These are phyloP conservation scores for Ganoderma leucocontextum DNA, from an alignment of 1,284 basidiomycete species.

Conservation along the genomic window DNA sequence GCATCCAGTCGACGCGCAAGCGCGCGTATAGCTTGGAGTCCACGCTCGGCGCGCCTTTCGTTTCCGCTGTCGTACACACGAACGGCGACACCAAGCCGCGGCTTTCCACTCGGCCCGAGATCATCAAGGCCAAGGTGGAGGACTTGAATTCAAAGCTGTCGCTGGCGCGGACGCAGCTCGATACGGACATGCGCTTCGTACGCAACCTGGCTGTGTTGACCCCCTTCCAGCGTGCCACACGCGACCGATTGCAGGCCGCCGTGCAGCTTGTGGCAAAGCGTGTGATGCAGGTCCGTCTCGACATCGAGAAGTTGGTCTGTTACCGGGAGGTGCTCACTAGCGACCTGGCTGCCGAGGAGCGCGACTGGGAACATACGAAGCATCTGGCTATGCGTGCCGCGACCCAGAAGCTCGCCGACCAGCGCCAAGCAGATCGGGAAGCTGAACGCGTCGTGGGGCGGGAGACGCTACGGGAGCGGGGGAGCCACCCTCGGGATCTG, in stretches of 20 bases:
- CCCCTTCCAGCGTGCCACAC: constrained; percentile 86
- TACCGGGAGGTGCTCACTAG: constrained; percentile 78
- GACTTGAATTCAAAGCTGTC: constrained; percentile 70
- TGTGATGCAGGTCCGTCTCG: constrained; percentile 74
- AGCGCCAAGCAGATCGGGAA: constrained; percentile 32
- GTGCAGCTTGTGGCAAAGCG: constrained; percentile 74
- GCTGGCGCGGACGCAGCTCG: constrained; percentile 69
- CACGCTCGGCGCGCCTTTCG: constrained; percentile 30
- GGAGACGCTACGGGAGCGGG: constrained; percentile 7
- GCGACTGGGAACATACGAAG: constrained; percentile 74
- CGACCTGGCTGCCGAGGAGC: constrained; percentile 79
- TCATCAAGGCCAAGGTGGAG: constrained; percentile 68
- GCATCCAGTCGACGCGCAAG: constrained; percentile 36
- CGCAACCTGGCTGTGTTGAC: constrained; percentile 88
- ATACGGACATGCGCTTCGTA: constrained; percentile 74
- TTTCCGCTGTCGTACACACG: constrained; percentile 9
- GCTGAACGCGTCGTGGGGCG: constrained; percentile 19
- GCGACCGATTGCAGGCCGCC: constrained; percentile 73
- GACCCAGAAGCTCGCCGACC: constrained; percentile 66
- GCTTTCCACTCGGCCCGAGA: constrained; percentile 61
- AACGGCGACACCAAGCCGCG: constrained; percentile 33
- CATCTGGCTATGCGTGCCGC: constrained; percentile 77
- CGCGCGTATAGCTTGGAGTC: constrained; percentile 48
- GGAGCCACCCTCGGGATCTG: constrained; percentile 27
- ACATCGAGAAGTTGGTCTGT: constrained; percentile 77